Evolutionary conservation across 1,284 basidiomycete species (phyloP).

Genomic region (Cryptococcus sp.): DNA sequence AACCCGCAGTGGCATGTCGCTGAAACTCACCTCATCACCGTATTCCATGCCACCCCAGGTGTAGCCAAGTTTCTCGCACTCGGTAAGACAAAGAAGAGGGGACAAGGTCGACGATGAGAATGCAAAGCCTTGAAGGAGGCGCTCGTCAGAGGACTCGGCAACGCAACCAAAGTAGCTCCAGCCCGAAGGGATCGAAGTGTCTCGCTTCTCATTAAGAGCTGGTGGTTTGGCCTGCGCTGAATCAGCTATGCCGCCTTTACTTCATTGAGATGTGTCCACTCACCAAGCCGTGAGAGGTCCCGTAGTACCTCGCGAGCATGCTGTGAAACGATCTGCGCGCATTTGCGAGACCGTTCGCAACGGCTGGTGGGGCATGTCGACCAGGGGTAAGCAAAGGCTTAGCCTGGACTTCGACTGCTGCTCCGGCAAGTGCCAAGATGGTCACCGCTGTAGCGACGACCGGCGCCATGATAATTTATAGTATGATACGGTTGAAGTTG

Average conservation of each 20-base stretch:
- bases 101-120: constrained; percentile 38
- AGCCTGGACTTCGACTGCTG: constrained; percentile 23
- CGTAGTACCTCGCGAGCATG: constrained; percentile 35
- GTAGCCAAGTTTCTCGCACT: constrained; percentile 47
- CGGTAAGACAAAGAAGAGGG: constrained; percentile 37
- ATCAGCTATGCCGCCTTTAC: not conserved
- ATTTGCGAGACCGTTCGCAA: constrained; percentile 35
- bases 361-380: constrained; percentile 40
- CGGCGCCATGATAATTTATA: constrained; percentile 37
- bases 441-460: constrained; percentile 34
- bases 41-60: constrained; percentile 47
- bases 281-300: constrained; percentile 37
- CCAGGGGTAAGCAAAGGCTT: constrained; percentile 36
- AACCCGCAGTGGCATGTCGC: not conserved
- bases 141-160: constrained; percentile 40
- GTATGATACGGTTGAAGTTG: not conserved
- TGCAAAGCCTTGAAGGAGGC: constrained; percentile 42
- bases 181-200: constrained; percentile 35
- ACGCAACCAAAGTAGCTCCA: constrained; percentile 50
- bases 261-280: constrained; percentile 9
- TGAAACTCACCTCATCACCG: constrained; percentile 37
- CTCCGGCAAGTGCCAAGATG: constrained; percentile 28
- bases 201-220: constrained; percentile 37
- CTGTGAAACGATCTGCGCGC: constrained; percentile 30
- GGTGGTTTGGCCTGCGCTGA: constrained; percentile 31